Conservation (phyloP, 495 filamentous ascomycete species). For the Tuber borchii region DNA sequence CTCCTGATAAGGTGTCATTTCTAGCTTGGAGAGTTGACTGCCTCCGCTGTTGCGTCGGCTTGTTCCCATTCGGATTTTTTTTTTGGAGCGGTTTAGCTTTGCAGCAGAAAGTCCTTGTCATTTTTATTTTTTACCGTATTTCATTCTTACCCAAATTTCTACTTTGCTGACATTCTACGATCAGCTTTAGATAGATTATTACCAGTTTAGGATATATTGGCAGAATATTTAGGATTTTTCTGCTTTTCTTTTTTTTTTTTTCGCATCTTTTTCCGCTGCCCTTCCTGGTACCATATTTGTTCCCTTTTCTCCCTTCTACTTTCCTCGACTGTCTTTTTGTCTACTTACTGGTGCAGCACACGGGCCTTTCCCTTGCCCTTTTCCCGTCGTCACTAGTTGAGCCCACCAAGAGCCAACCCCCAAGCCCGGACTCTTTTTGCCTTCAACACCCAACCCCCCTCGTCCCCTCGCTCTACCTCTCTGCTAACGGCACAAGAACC, state of each 20-base stretch:
- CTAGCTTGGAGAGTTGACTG: constrained; percentile 23
- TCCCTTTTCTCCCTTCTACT: constrained; percentile 22
- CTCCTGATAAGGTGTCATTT: constrained; percentile 35
- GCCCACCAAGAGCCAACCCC: constrained; percentile 37
- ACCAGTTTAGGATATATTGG: background rate
- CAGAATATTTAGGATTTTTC: background rate
- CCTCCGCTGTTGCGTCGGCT: constrained; percentile 18
- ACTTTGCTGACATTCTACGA: background rate
- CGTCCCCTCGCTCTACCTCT: constrained; percentile 35
- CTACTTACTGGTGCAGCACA: constrained; percentile 36
- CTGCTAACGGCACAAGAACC: constrained; percentile 36
- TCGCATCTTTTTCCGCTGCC: constrained; percentile 24
- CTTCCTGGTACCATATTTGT: constrained; percentile 19
- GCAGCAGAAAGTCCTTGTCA: background rate
- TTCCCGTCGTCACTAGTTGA: constrained; percentile 42
- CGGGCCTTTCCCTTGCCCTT: constrained; percentile 38
- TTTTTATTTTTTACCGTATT: background rate
- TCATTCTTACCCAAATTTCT: background rate
- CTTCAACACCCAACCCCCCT: constrained; percentile 39
- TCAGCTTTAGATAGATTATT: background rate
- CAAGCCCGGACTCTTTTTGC: constrained; percentile 31
- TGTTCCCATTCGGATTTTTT: constrained; percentile 29
- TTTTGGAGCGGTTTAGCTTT: constrained; percentile 10
- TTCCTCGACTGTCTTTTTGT: constrained; percentile 7
- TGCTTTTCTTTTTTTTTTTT: background rate